Percentiles rank a stretch among this genome's conserved stretches.
phyloP scores from a whole-genome alignment of 2,329 filamentous ascomycete species.

The Gyromitra esculenta region DNA sequence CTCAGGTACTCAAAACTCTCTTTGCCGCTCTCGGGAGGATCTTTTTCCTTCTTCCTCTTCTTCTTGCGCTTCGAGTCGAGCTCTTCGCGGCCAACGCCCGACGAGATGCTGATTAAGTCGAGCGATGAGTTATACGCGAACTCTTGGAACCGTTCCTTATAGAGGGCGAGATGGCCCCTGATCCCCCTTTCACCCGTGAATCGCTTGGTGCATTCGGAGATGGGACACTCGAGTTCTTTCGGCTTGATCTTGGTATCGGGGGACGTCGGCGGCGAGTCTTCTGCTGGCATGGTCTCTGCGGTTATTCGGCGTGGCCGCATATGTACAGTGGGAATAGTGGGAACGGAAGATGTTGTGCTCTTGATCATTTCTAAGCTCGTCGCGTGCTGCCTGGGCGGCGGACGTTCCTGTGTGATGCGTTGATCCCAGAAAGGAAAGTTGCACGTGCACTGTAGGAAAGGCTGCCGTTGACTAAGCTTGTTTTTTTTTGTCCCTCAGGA shows the following conservation, averaged over 20 bases:
- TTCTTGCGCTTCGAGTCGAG: conserved; percentile 49
- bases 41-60: conserved; percentile 50
- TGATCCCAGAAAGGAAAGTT: conserved; percentile 47
- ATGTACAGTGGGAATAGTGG: conserved; percentile 51
- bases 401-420: conserved; percentile 48
- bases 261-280: conserved; percentile 47
- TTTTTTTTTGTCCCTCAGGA: conserved; percentile 12
- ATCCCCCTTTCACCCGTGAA: conserved; percentile 52
- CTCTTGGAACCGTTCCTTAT: conserved; percentile 52
- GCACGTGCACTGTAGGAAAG: conserved; percentile 37
- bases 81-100: conserved; percentile 46
- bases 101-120: conserved; percentile 48
- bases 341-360: conserved; percentile 51
- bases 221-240: conserved; percentile 50
- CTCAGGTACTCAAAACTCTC: conserved; percentile 52
- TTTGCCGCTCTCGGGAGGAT: conserved; percentile 50
- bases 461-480: conserved; percentile 36
- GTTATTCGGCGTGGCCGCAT: conserved; percentile 52
- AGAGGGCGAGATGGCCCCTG: conserved; percentile 52
- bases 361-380: conserved; percentile 53
- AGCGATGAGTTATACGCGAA: conserved; percentile 53
- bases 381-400: conserved; percentile 47
- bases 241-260: conserved; percentile 51
- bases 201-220: conserved; percentile 50
- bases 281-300: conserved; percentile 49